Evolutionary conservation across 1,284 basidiomycete genomes (phyloP).

Genomic region (Pyrrhoderma noxium): DNA sequence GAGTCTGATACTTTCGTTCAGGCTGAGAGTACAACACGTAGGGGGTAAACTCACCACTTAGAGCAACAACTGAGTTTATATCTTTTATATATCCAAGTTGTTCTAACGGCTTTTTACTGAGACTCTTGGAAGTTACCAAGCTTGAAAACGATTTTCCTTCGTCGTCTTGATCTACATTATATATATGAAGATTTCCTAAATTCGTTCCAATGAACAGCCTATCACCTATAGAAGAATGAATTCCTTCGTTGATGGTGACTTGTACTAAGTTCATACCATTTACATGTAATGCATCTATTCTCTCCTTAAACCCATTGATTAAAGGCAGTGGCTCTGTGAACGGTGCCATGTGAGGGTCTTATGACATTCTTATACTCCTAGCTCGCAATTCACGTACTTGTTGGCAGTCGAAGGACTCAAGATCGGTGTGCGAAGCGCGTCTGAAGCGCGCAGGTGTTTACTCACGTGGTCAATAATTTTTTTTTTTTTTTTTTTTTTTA

Average conservation of each 20-base stretch:
- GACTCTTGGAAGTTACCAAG: constrained; percentile 58
- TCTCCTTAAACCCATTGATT: constrained; percentile 37
- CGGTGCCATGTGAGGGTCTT: constrained; percentile 10
- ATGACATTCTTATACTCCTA: not conserved
- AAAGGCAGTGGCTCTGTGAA: constrained; percentile 25
- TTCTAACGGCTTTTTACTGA: constrained; percentile 71
- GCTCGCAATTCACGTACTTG: too few species aligned
- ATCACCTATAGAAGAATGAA: constrained; percentile 43
- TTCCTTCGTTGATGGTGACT: constrained; percentile 2
- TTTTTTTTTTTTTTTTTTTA: too few species aligned
- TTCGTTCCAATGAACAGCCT: constrained; percentile 72
- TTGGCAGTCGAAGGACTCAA: too few species aligned
- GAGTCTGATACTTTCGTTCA: constrained; percentile 40
- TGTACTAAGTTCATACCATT: constrained; percentile 35
- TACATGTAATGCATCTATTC: constrained; percentile 38
- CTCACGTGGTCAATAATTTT: too few species aligned
- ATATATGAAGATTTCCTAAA: constrained; percentile 63
- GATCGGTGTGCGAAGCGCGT: too few species aligned
- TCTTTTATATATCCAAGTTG: constrained; percentile 81
- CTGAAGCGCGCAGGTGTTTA: too few species aligned
- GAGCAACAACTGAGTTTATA: constrained; percentile 71
- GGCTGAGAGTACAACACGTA: not conserved
- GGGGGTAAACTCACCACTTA: constrained; percentile 56
- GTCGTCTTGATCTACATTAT: constrained; percentile 39
- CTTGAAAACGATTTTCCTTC: constrained; percentile 35